Evolutionary conservation across 129 eudicot species (phyloP), one percentile per base, ranked within the genome.

Genomic region (Calendula officinalis): DNA sequence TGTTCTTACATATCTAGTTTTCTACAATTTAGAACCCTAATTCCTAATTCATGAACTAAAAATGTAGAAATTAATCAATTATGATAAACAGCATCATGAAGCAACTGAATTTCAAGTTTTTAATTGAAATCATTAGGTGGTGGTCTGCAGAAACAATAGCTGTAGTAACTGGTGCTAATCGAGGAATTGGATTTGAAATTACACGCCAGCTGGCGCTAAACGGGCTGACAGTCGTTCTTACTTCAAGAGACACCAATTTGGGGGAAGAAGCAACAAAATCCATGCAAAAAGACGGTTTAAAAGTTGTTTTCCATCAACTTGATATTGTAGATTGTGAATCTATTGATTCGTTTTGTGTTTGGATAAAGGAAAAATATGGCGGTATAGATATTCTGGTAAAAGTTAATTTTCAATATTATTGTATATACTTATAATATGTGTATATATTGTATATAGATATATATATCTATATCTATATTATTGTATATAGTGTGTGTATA

Each of bases 141-240:
- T 92, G 99, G 96, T 81, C 92, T 51, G 68, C 82, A 62, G 78
- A 81, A 22, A 88, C 91, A 42, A 70, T 88, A 64, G 99, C 99
- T 13, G 86, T 85, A 67, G 99, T 92, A 83, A 92, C 99, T 5
- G 99, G 96, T 32, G 87, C 89, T 16, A 92, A 92, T 65, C 81
- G 96, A 65, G 99, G 99, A 54, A 92, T 92, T 48, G 99, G 99
- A 38, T 88, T 81, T 59, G 99, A 92, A 87, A 92, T 92, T 67
- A 88, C 76, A 13, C 96, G 72, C 40, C 99, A 92, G 62, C 95
- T 92, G 38, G 89, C 95, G 5, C 39, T 22, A 48, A 85, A 92
- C 56, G 99, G 96, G 38, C 17, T 92, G 81, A 88, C 89, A 6
- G 91, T 92, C 42, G 56, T 92, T 68, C 82, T 92, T 44, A 92